These are phyloP conservation scores for Malassezia slooffiae DNA, from an alignment of 1,284 basidiomycete genomes.

Conservation along the genomic window DNA sequence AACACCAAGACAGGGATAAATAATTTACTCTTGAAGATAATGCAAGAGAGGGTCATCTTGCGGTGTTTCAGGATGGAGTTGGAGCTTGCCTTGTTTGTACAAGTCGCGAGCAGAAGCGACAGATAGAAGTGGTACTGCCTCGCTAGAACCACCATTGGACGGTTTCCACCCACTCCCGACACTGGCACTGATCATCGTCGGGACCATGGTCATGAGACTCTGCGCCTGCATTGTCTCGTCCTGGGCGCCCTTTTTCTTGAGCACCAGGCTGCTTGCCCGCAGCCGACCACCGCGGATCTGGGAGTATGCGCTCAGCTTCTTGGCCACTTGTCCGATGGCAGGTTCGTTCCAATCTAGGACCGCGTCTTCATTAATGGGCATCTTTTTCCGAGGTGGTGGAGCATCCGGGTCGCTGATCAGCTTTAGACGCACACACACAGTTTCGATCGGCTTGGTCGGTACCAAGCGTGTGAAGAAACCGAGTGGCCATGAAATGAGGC, in stretches of 20 bases:
- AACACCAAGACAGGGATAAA: no score
- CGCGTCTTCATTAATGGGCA: conserved; percentile 50
- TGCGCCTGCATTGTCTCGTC: conserved; percentile 51
- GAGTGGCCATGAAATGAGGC: conserved; percentile 73
- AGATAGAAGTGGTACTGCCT: neutral
- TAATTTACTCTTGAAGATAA: conserved; percentile 4
- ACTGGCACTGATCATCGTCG: conserved; percentile 34
- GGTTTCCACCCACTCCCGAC: conserved; percentile 34
- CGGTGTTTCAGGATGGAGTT: conserved; percentile 72
- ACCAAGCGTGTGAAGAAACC: conserved; percentile 70
- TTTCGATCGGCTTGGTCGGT: conserved; percentile 70
- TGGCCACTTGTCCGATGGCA: conserved; percentile 51
- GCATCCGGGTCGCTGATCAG: conserved; percentile 60
- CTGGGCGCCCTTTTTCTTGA: conserved; percentile 36
- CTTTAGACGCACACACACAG: conserved; percentile 57
- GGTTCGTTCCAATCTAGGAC: conserved; percentile 67
- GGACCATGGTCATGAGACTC: conserved; percentile 57
- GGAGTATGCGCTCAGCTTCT: conserved; percentile 30
- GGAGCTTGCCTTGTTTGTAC: conserved; percentile 56
- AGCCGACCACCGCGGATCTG: conserved; percentile 58
- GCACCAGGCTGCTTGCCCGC: conserved; percentile 51
- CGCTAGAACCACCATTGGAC: neutral
- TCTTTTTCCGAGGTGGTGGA: conserved; percentile 56
- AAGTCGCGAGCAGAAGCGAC: conserved; percentile 18
- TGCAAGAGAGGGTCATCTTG: conserved; percentile 44